A percentile compares a stretch with the other conserved stretches of the same genome.
Conservation (phyloP, 2,329 filamentous ascomycete species). For the Didymella arachidicola region DNA sequence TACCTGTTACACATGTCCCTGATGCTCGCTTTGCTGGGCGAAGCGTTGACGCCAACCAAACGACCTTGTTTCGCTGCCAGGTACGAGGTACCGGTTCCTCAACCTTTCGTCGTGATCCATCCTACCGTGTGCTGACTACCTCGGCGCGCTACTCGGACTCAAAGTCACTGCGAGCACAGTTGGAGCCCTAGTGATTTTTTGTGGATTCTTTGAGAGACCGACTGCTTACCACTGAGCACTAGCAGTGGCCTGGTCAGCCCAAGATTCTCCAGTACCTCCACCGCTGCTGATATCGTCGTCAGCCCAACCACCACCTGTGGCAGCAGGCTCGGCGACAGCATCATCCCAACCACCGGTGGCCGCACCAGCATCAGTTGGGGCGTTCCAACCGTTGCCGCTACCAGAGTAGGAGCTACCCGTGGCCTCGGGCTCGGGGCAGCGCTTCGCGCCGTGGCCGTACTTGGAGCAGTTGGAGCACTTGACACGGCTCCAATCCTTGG, state of each 20-base stretch:
- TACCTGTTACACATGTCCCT: constrained; percentile 8
- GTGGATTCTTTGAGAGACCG: neutral
- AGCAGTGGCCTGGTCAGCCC: constrained; percentile 15
- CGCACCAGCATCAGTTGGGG: constrained; percentile 27
- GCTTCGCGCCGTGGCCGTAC: constrained; percentile 53
- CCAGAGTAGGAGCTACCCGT: constrained; percentile 29
- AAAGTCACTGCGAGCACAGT: neutral
- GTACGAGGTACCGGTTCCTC: constrained; percentile 11
- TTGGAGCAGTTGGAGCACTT: constrained; percentile 66
- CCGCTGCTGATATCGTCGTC: constrained; percentile 17
- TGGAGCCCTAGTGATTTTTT: neutral
- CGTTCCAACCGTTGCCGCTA: constrained; percentile 39
- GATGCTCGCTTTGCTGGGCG: neutral
- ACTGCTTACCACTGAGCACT: constrained; percentile 20
- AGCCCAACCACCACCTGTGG: constrained; percentile 28
- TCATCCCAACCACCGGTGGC: constrained; percentile 33
- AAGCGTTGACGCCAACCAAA: constrained; percentile 2
- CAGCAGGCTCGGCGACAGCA: constrained; percentile 25
- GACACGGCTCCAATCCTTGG: constrained; percentile 64
- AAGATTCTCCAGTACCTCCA: constrained; percentile 19
- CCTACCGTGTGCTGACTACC: neutral
- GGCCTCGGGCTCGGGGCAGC: constrained; percentile 49
- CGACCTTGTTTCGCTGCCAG: neutral
- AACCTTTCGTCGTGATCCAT: neutral
- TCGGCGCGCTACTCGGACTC: neutral